Percentiles rank a stretch among this genome's conserved stretches.
Evolutionary conservation across 805 yeast genomes (phyloP).

Genomic region (Lachancea quebecensis): DNA sequence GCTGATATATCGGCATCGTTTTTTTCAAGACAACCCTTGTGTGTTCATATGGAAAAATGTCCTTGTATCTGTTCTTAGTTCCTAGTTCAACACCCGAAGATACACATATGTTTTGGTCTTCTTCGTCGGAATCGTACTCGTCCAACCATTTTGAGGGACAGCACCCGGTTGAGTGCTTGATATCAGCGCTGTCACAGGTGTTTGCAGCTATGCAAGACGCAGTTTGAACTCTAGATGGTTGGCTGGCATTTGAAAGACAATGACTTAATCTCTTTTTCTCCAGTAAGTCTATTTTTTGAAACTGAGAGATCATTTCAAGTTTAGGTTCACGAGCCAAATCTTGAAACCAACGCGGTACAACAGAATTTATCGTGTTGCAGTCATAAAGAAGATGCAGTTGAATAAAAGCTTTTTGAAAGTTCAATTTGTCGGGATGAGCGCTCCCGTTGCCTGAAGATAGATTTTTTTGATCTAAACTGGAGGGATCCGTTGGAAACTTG

Average conservation of each 20-base stretch:
- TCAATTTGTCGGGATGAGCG: constrained; percentile 14
- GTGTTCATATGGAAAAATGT: constrained; percentile 81
- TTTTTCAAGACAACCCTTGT: constrained; percentile 60
- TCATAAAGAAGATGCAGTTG: constrained; percentile 12
- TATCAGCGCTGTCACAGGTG: neutral
- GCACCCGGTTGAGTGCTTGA: neutral
- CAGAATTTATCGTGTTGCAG: constrained; percentile 12
- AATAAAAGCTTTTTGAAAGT: constrained; percentile 22
- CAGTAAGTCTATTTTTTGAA: constrained; percentile 56
- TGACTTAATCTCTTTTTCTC: constrained; percentile 62
- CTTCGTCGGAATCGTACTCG: constrained; percentile 11
- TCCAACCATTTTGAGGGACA: constrained; percentile 6
- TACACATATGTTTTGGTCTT: constrained; percentile 34
- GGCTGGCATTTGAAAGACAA: constrained; percentile 11
- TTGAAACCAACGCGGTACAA: constrained; percentile 52
- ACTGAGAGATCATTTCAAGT: constrained; percentile 39
- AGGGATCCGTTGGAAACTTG: constrained; percentile 6
- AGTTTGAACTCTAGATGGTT: neutral
- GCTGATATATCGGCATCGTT: neutral
- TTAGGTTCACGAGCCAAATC: constrained; percentile 23
- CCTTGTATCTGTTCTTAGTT: constrained; percentile 77
- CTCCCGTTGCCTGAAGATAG: neutral
- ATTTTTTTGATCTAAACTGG: neutral
- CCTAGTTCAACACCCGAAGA: constrained; percentile 79
- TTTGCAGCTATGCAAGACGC: neutral